These are phyloP conservation scores for Hygrophorus russula DNA, from an alignment of 768 basidiomycete species.

Conservation along the genomic window DNA sequence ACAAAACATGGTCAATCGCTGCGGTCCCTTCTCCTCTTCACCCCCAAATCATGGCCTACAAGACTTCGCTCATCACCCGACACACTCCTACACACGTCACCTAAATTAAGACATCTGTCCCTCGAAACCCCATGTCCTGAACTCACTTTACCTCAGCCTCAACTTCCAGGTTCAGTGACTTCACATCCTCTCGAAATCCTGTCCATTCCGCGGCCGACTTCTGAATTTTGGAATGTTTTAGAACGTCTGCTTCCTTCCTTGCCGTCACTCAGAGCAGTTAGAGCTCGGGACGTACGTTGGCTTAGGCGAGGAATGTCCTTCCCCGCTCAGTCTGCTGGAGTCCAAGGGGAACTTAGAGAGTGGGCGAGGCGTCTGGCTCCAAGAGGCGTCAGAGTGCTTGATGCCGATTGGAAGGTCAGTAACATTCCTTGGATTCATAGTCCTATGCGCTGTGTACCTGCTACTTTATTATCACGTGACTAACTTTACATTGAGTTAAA, in stretches of 20 bases:
- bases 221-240: constrained; percentile 45
- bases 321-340: constrained; percentile 59
- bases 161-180: constrained; percentile 2
- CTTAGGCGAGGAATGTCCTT: constrained; percentile 52
- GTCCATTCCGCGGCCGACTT: constrained; percentile 64
- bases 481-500: too few relatives aligned
- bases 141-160: constrained; percentile 21
- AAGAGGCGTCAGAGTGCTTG: constrained; percentile 51
- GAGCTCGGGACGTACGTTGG: constrained; percentile 64
- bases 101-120: constrained; percentile 56
- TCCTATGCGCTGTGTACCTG: too few relatives aligned
- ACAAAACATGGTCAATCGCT: constrained; percentile 44
- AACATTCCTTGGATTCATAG: constrained; percentile 4
- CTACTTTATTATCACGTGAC: too few relatives aligned
- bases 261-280: constrained; percentile 44
- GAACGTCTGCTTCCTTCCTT: constrained; percentile 45
- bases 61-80: constrained; percentile 42
- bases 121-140: constrained; percentile 59
- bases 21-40: constrained; percentile 52
- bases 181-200: constrained; percentile 46
- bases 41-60: constrained; percentile 62
- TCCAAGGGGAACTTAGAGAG: constrained; percentile 71
- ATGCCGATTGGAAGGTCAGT: constrained; percentile 58
- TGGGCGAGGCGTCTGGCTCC: constrained; percentile 57
- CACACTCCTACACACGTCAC: constrained; percentile 35